A percentile compares a stretch with the other conserved stretches of the same genome.
Conservation (phyloP, 305 asterid genomes). For the Fraxinus ornus region DNA sequence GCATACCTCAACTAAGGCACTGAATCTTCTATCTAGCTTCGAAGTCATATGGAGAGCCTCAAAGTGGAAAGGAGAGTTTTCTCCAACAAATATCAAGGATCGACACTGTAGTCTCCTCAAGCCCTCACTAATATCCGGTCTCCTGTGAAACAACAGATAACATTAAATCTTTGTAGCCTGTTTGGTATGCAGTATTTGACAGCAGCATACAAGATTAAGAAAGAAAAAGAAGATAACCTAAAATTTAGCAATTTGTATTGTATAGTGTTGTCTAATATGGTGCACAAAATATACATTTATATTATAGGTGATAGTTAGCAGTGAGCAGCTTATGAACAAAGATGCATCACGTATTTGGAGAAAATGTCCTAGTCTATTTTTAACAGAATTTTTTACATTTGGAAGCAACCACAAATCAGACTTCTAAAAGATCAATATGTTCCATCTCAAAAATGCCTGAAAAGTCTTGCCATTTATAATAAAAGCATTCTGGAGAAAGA, state of each 20-base stretch:
- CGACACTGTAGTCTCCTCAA: constrained; percentile 69
- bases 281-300: background rate
- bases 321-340: background rate
- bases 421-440: background rate
- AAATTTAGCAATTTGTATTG: background rate
- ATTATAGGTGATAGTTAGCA: background rate
- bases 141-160: constrained; percentile 46
- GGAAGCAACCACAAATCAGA: background rate
- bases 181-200: background rate
- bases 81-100: constrained; percentile 86
- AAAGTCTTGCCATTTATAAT: background rate
- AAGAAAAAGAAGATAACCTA: background rate
- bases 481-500: constrained; percentile 14
- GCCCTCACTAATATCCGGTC: constrained; percentile 77
- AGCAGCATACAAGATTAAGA: background rate
- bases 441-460: background rate
- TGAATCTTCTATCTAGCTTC: constrained; percentile 90
- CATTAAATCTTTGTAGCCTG: constrained; percentile 5
- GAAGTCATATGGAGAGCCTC: constrained; percentile 95
- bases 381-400: background rate
- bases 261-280: background rate
- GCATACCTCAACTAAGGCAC: constrained; percentile 91
- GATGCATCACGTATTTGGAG: background rate
- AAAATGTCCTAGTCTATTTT: background rate
- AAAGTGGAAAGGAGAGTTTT: constrained; percentile 78